Percentiles rank a stretch among this genome's conserved stretches.
phyloP scores from a whole-genome alignment of 805 yeast species.

The Ogataea trehaloabstinens region DNA sequence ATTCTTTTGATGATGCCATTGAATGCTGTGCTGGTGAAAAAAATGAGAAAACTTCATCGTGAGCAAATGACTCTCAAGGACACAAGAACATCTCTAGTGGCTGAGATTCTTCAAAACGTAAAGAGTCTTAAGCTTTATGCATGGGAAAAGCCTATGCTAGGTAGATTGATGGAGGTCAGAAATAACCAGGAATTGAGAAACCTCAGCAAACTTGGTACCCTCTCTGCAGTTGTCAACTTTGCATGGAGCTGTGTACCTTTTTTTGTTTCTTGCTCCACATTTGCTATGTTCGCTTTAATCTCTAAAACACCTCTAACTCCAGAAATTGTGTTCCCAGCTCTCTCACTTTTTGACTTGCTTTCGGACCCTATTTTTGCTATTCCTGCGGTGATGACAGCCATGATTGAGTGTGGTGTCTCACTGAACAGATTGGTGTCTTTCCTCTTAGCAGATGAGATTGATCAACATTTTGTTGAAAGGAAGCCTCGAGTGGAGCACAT shows the following conservation, averaged over 20 bases:
- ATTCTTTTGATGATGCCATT: conserved; percentile 58
- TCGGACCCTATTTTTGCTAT: conserved; percentile 58
- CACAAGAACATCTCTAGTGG: conserved; percentile 53
- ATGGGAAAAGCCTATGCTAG: conserved; percentile 66
- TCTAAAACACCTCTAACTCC: conserved; percentile 55
- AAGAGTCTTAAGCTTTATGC: conserved; percentile 67
- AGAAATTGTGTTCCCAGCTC: conserved; percentile 67
- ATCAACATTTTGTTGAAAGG: conserved; percentile 32
- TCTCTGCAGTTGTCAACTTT: conserved; percentile 47
- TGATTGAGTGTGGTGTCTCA: conserved; percentile 61
- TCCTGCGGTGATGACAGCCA: conserved; percentile 54
- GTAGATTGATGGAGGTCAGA: conserved; percentile 50
- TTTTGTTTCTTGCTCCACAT: conserved; percentile 60
- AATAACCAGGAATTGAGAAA: conserved; percentile 57
- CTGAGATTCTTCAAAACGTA: conserved; percentile 57
- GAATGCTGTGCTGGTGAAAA: conserved; percentile 46
- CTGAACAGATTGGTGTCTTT: conserved; percentile 51
- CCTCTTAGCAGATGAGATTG: conserved; percentile 41
- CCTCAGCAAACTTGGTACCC: conserved; percentile 46
- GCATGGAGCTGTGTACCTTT: conserved; percentile 67
- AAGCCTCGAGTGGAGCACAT: conserved; percentile 20
- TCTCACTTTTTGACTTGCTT: conserved; percentile 56
- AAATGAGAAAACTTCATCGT: conserved; percentile 44
- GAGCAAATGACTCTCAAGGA: conserved; percentile 65
- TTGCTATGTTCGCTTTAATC: conserved; percentile 49